These are phyloP conservation scores for Populus euphratica DNA, from an alignment of 345 rosid genomes.

Conservation along the genomic window DNA sequence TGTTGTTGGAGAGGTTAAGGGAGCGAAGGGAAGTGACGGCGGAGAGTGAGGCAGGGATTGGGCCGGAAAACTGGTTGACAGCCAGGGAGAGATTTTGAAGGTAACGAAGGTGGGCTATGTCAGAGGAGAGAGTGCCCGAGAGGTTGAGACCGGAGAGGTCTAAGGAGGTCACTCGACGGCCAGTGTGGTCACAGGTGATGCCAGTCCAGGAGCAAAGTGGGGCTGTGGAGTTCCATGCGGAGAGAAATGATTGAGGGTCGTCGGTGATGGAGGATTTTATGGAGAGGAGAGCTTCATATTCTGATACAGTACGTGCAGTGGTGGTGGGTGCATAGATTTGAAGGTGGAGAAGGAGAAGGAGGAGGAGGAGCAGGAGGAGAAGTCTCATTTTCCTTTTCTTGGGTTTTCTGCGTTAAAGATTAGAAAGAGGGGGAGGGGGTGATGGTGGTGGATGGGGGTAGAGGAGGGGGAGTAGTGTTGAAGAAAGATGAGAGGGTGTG, in stretches of 20 bases:
- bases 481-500: conserved; percentile 18
- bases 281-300: conserved; percentile 67
- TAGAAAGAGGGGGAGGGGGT: neutral
- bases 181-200: conserved; percentile 63
- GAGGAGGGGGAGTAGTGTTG: conserved; percentile 4
- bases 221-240: conserved; percentile 60
- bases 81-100: conserved; percentile 62
- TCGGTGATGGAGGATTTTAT: conserved; percentile 62
- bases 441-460: neutral
- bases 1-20: conserved; percentile 73
- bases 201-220: conserved; percentile 59
- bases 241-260: conserved; percentile 49
- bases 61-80: conserved; percentile 57
- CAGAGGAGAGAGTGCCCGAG: conserved; percentile 63
- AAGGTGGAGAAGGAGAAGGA: conserved; percentile 35
- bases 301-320: conserved; percentile 40
- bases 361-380: conserved; percentile 21
- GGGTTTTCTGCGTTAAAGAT: neutral
- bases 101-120: conserved; percentile 51
- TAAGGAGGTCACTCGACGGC: conserved; percentile 56
- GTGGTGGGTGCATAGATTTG: conserved; percentile 38
- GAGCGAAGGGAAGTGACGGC: conserved; percentile 51
- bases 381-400: conserved; percentile 40
- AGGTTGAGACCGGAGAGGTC: conserved; percentile 66
- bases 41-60: conserved; percentile 61